Base-by-base conservation (phyloP, 805 yeast genomes). In the Maudiozyma serrabonitensis region DNA sequence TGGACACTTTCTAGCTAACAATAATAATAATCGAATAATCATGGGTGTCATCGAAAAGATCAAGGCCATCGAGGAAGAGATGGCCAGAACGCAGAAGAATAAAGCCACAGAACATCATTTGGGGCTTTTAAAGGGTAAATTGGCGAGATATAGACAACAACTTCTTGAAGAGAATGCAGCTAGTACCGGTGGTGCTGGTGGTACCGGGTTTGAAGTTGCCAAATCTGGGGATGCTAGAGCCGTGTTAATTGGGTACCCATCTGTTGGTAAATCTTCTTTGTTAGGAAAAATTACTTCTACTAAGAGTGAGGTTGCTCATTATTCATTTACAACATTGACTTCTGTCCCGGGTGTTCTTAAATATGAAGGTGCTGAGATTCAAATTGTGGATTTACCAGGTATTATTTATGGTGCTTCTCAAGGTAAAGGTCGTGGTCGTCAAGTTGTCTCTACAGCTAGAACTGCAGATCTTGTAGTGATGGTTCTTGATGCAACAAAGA, bases 101-200 rank as follows among this genome's bases (percentile, higher is more conserved):
- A 91, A 91, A 70, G 98, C 99, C 54, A 91, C 99, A 0, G 98
- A 91, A 72, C 90, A 93, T 68, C 99, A 91, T 66, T 76, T 91
- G 62, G 98, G 99, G 55, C 77, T 91, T 23, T 73, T 93, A 48
- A 90, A 91, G 69, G 99, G 98, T 48, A 93, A 91, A 66, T 77
- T 93, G 41, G 99, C 99, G 9, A 76, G 95, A 55, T 86, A 86
- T 62, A 78, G 98, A 63, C 82, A 95, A 60, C 96, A 91, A 72
- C 75, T 91, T 46, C 73, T 91, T 44, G 97, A 90, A 56, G 98
- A 97, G 6, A 83, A 87, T 41, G 84, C 91, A 0, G 73, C 81
- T 1, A 70, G 80, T 0, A 75, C 81, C 25, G 78, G 83, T 2
- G 38, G 47, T 15, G 76, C 81, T 25, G 88, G 88, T 11, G 95